A percentile compares a stretch with the other conserved stretches of the same genome.
Conservation (phyloP, 1,139 yeast genomes). For the Candida tropicalis region DNA sequence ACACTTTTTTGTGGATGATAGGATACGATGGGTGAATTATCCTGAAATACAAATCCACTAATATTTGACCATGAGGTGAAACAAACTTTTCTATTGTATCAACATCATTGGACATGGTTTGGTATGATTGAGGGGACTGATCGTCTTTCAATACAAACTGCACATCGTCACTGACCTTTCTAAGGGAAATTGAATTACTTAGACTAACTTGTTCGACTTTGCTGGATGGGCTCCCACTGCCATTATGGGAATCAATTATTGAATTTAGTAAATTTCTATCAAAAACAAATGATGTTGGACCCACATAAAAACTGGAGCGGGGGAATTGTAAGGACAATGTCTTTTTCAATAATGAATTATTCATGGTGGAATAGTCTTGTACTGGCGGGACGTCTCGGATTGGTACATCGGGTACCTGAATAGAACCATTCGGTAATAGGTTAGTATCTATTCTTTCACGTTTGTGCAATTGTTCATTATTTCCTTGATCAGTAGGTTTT, state of each 20-base stretch:
- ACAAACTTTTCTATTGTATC: conserved; percentile 72
- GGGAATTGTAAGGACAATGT: conserved; percentile 65
- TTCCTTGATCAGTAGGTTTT: conserved; percentile 23
- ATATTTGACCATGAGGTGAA: conserved; percentile 75
- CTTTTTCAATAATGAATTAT: conserved; percentile 46
- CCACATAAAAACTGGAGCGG: conserved; percentile 73
- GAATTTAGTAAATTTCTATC: conserved; percentile 60
- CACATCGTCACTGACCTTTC: conserved; percentile 67
- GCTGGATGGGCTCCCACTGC: conserved; percentile 14
- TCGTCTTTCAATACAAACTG: conserved; percentile 75
- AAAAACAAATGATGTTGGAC: conserved; percentile 68
- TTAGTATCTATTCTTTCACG: conserved; percentile 17
- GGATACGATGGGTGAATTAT: conserved; percentile 83
- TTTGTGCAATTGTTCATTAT: conserved; percentile 19
- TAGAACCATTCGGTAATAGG: conserved; percentile 16
- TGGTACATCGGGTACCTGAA: conserved; percentile 53
- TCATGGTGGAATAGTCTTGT: conserved; percentile 57
- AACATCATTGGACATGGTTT: conserved; percentile 65
- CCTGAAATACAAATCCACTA: conserved; percentile 71
- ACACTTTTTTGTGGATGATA: conserved; percentile 73
- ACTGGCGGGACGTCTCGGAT: conserved; percentile 57
- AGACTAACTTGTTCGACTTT: conserved; percentile 68
- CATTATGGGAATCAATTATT: conserved; percentile 48
- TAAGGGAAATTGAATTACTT: conserved; percentile 56
- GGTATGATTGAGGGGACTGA: conserved; percentile 63